phyloP scores from a whole-genome alignment of 2,329 filamentous ascomycete genomes.

The Fusarium solani-melongenae region DNA sequence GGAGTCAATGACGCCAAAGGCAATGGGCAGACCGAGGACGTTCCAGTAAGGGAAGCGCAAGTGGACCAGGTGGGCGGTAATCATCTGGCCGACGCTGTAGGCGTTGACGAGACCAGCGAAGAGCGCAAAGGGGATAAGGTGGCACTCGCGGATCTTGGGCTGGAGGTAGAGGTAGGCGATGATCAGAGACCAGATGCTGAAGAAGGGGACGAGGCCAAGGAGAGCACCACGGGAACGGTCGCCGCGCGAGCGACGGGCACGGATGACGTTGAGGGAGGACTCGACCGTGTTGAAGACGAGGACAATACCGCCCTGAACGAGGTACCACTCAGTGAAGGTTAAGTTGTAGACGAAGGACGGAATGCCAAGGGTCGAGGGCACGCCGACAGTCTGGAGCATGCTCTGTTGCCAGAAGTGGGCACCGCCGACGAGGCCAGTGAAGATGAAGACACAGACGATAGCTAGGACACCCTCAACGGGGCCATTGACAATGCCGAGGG shows the following conservation, averaged over 20 bases:
- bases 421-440: slow-evolving; percentile 87
- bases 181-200: slow-evolving; percentile 80
- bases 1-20: slow-evolving; percentile 82
- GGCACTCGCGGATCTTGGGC: slow-evolving; percentile 81
- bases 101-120: slow-evolving; percentile 93
- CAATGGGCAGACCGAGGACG: slow-evolving; percentile 81
- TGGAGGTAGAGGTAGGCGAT: slow-evolving; percentile 85
- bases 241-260: slow-evolving; percentile 78
- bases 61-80: slow-evolving; percentile 91
- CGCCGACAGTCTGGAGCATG: slow-evolving; percentile 76
- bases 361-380: slow-evolving; percentile 72
- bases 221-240: slow-evolving; percentile 80
- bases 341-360: slow-evolving; percentile 80
- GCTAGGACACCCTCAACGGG: slow-evolving; percentile 95
- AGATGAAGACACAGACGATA: slow-evolving; percentile 81
- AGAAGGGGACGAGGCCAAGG: slow-evolving; percentile 85
- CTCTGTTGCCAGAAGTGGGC: slow-evolving; percentile 94
- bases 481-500: slow-evolving; percentile 89
- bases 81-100: slow-evolving; percentile 95
- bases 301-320: slow-evolving; percentile 85
- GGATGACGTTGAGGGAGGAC: slow-evolving; percentile 85
- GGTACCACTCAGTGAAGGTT: slow-evolving; percentile 92
- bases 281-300: slow-evolving; percentile 86
- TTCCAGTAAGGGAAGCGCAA: slow-evolving; percentile 91
- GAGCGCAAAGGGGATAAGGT: slow-evolving; percentile 89